A percentile compares a stretch with the other conserved stretches of the same genome.
phyloP scores from a whole-genome alignment of 2,329 filamentous ascomycete genomes.

The Aspergillus jensenii region DNA sequence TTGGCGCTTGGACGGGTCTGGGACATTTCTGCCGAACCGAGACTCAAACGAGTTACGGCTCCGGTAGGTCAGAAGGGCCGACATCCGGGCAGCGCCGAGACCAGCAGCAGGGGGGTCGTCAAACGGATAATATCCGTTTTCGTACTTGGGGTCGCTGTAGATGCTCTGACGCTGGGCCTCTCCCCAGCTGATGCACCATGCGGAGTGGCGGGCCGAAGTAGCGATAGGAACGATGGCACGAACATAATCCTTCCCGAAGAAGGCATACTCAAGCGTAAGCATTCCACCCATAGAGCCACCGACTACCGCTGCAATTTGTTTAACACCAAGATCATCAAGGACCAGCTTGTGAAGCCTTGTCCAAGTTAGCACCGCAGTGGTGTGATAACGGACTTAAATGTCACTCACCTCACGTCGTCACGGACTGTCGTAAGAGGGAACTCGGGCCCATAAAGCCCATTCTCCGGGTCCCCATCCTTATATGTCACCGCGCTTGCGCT shows the following conservation, averaged over 20 bases:
- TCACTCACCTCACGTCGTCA: slow-evolving; percentile 84
- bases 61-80: slow-evolving; percentile 89
- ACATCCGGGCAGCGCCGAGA: slow-evolving; percentile 93
- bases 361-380: slow-evolving; percentile 7
- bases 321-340: slow-evolving; percentile 55
- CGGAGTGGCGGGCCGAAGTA: slow-evolving; percentile 56
- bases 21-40: slow-evolving; percentile 88
- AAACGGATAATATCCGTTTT: slow-evolving; percentile 91
- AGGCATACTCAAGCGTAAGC: slow-evolving; percentile 61
- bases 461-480: slow-evolving; percentile 73
- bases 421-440: slow-evolving; percentile 94
- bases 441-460: slow-evolving; percentile 86
- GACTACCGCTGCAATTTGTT: slow-evolving; percentile 54
- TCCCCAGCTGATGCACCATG: slow-evolving; percentile 61
- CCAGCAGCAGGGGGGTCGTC: slow-evolving; percentile 83
- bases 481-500: slow-evolving; percentile 65
- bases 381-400: neutral
- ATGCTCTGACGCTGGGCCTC: slow-evolving; percentile 66
- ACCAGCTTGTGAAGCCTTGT: slow-evolving; percentile 54
- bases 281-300: slow-evolving; percentile 62
- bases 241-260: slow-evolving; percentile 66
- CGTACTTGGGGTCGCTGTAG: slow-evolving; percentile 97
- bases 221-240: slow-evolving; percentile 56
- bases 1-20: slow-evolving; percentile 78
- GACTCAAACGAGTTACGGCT: slow-evolving; percentile 97